A percentile compares a stretch with the other conserved stretches of the same genome.
Evolutionary conservation across 805 yeast genomes (phyloP).

Genomic region (Metschnikowia picachoensis): DNA sequence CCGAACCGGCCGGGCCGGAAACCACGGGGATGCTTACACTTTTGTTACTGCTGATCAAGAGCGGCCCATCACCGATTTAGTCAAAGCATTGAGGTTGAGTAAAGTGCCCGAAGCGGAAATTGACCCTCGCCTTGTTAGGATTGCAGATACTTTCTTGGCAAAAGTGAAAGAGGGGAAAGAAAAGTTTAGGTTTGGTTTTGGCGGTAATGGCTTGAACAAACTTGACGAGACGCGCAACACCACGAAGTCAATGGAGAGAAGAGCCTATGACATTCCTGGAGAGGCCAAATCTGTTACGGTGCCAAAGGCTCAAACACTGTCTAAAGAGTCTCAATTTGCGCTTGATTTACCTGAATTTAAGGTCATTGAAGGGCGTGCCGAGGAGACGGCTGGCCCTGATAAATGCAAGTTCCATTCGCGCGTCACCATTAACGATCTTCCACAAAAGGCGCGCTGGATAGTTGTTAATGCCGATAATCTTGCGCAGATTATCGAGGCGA

Average conservation of each 20-base stretch:
- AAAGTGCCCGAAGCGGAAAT: conserved; percentile 42
- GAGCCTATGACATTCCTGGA: conserved; percentile 39
- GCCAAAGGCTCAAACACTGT: neutral
- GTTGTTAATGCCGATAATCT: conserved; percentile 67
- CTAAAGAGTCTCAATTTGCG: neutral
- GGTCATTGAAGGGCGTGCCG: conserved; percentile 49
- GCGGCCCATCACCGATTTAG: conserved; percentile 62
- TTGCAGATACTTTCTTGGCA: conserved; percentile 53
- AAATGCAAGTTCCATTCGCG: conserved; percentile 57
- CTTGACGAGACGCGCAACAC: conserved; percentile 59
- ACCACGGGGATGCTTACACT: conserved; percentile 54
- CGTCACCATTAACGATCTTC: conserved; percentile 78
- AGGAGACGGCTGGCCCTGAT: conserved; percentile 56
- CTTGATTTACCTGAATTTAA: conserved; percentile 40
- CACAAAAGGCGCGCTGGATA: conserved; percentile 75
- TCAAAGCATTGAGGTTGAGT: conserved; percentile 61
- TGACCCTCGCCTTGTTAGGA: conserved; percentile 45
- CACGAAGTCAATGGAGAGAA: conserved; percentile 47
- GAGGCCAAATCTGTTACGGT: conserved; percentile 2
- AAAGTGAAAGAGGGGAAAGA: conserved; percentile 66
- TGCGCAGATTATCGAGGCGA: conserved; percentile 60
- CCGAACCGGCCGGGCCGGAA: conserved; percentile 91
- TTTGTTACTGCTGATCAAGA: conserved; percentile 62
- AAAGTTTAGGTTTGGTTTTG: conserved; percentile 73
- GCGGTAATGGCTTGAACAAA: conserved; percentile 86